phyloP scores from a whole-genome alignment of 73 alveolate species.

The Uronychia binucleata region DNA sequence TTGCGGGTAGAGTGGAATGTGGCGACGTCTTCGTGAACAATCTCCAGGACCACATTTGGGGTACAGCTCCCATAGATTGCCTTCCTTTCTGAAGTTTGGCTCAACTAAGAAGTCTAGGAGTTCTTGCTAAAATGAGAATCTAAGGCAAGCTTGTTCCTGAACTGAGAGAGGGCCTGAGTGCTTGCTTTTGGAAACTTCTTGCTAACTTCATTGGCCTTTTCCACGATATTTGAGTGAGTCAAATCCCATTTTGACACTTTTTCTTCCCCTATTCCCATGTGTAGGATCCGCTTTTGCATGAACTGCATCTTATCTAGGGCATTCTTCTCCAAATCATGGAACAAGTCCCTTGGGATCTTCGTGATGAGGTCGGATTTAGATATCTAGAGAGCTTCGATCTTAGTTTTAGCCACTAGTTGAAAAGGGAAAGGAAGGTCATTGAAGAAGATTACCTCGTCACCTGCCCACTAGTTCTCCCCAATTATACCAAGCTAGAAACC shows the following conservation, averaged over 20 bases:
- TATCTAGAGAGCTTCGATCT: slow-evolving; percentile 32
- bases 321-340: slow-evolving; percentile 12
- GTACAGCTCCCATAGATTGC: no score
- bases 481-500: slow-evolving; percentile 37
- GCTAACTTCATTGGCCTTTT: slow-evolving; percentile 30
- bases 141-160: background rate
- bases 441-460: slow-evolving; percentile 30
- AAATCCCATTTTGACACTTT: slow-evolving; percentile 38
- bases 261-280: slow-evolving; percentile 39
- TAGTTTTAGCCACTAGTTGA: slow-evolving; percentile 11
- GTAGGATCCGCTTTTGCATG: slow-evolving; percentile 28
- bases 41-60: background rate
- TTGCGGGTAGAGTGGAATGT: background rate
- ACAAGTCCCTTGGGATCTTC: slow-evolving; percentile 21
- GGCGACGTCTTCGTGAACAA: background rate
- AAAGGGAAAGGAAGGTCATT: slow-evolving; percentile 40
- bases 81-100: no score
- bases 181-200: slow-evolving; percentile 35
- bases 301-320: slow-evolving; percentile 31
- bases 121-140: background rate
- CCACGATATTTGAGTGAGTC: slow-evolving; percentile 18
- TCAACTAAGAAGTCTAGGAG: no score
- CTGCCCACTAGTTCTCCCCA: slow-evolving; percentile 49
- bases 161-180: background rate
- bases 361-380: slow-evolving; percentile 19